These are phyloP conservation scores for Tuber umbilicatum DNA, from an alignment of 495 filamentous ascomycete species.

Conservation along the genomic window DNA sequence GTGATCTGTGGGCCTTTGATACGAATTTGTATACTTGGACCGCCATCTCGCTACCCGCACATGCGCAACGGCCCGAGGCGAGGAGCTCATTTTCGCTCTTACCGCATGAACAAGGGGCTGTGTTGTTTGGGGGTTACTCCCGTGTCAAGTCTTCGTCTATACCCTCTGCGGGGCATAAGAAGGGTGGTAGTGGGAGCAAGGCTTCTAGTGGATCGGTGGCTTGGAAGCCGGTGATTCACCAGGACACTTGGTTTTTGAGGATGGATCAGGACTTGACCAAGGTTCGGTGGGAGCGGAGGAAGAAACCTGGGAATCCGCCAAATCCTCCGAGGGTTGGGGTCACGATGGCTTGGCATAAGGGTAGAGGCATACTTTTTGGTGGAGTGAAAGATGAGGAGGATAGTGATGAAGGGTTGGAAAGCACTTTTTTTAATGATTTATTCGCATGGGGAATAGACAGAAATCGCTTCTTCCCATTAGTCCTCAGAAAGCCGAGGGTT, in stretches of 20 bases:
- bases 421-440: constrained; percentile 85
- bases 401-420: constrained; percentile 90
- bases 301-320: constrained; percentile 83
- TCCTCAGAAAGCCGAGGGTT: constrained; percentile 62
- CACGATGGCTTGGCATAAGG: constrained; percentile 88
- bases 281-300: constrained; percentile 84
- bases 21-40: constrained; percentile 44
- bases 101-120: constrained; percentile 80
- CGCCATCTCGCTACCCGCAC: constrained; percentile 53
- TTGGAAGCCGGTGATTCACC: constrained; percentile 76
- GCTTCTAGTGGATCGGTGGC: constrained; percentile 51
- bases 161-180: constrained; percentile 46
- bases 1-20: constrained; percentile 60
- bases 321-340: constrained; percentile 76
- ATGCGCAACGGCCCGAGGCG: constrained; percentile 78
- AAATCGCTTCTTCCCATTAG: constrained; percentile 83
- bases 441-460: constrained; percentile 90
- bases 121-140: constrained; percentile 88
- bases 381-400: constrained; percentile 92
- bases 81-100: constrained; percentile 84
- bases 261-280: constrained; percentile 65
- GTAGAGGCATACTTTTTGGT: constrained; percentile 85
- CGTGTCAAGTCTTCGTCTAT: constrained; percentile 58
- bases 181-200: constrained; percentile 56
- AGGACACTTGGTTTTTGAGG: constrained; percentile 88